Percentiles rank a stretch among this genome's conserved stretches.
These are phyloP conservation scores for Colletotrichum brevisporum DNA, from an alignment of 2,329 filamentous ascomycete species.

Conservation along the genomic window DNA sequence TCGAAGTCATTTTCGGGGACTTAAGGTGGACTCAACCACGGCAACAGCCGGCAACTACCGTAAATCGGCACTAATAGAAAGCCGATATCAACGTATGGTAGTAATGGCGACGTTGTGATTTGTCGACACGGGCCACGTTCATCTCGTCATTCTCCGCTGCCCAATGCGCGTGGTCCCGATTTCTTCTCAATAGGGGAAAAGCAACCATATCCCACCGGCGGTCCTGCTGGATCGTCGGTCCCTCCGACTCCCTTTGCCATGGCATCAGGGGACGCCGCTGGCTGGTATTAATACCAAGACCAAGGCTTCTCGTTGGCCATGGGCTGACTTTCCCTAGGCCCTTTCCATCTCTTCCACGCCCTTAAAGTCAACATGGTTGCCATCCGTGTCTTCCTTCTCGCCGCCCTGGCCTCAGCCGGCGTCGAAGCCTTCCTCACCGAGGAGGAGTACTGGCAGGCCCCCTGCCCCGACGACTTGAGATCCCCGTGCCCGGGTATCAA, in stretches of 20 bases:
- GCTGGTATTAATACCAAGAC: neutral
- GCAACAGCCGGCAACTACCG: neutral
- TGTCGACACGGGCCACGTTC: neutral
- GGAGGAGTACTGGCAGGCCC: conserved; percentile 12
- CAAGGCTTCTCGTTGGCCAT: neutral
- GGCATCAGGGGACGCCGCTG: neutral
- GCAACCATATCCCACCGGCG: neutral
- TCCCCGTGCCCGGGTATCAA: conserved; percentile 45
- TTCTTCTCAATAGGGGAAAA: neutral
- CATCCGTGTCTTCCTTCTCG: neutral
- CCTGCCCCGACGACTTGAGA: conserved; percentile 20
- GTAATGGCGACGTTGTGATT: neutral
- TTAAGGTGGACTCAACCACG: neutral
- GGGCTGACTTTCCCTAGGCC: neutral
- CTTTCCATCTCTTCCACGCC: too few species aligned
- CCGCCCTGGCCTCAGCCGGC: neutral
- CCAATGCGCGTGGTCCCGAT: neutral
- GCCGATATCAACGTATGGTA: neutral
- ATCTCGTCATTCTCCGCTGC: neutral
- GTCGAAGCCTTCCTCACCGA: conserved; percentile 11
- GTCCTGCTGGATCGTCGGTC: neutral
- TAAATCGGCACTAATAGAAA: neutral
- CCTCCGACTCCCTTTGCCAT: neutral
- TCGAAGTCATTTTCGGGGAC: neutral
- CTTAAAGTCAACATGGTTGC: neutral